These are phyloP conservation scores for Geotrichum reessii DNA, from an alignment of 1,139 yeast species.

Conservation along the genomic window DNA sequence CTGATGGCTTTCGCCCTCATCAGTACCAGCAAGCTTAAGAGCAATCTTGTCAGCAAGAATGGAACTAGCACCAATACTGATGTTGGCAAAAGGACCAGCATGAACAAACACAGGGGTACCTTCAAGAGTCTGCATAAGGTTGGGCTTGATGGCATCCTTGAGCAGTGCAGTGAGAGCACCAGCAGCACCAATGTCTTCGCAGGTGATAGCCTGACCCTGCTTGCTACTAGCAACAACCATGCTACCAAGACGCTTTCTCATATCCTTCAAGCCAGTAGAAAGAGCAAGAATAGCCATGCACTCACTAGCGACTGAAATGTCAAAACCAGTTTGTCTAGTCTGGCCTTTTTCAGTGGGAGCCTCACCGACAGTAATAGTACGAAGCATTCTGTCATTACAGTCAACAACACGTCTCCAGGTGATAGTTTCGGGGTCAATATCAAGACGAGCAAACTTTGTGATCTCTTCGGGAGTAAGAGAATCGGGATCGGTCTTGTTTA, in stretches of 20 bases:
- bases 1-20: slow-evolving; percentile 46
- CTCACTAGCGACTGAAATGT: slow-evolving; percentile 94
- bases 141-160: slow-evolving; percentile 96
- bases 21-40: slow-evolving; percentile 80
- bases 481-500: slow-evolving; percentile 74
- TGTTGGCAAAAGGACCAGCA: slow-evolving; percentile 98
- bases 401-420: slow-evolving; percentile 97
- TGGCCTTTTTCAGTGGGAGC: slow-evolving; percentile 93
- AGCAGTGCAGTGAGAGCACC: slow-evolving; percentile 94
- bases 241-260: slow-evolving; percentile 84
- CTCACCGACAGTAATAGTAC: slow-evolving; percentile 88
- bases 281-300: slow-evolving; percentile 98
- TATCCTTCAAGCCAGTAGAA: slow-evolving; percentile 72
- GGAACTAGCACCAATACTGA: slow-evolving; percentile 89
- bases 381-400: slow-evolving; percentile 85
- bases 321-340: slow-evolving; percentile 87
- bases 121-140: slow-evolving; percentile 94
- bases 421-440: slow-evolving; percentile 88
- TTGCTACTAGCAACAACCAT: slow-evolving; percentile 86
- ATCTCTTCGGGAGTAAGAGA: slow-evolving; percentile 79
- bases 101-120: slow-evolving; percentile 98
- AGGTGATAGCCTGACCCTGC: slow-evolving; percentile 83
- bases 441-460: slow-evolving; percentile 70
- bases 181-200: slow-evolving; percentile 95
- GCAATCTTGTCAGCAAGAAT: slow-evolving; percentile 94